Evolutionary conservation across 805 yeast species (phyloP).

Genomic region (Teunomyces barrocoloradensis): DNA sequence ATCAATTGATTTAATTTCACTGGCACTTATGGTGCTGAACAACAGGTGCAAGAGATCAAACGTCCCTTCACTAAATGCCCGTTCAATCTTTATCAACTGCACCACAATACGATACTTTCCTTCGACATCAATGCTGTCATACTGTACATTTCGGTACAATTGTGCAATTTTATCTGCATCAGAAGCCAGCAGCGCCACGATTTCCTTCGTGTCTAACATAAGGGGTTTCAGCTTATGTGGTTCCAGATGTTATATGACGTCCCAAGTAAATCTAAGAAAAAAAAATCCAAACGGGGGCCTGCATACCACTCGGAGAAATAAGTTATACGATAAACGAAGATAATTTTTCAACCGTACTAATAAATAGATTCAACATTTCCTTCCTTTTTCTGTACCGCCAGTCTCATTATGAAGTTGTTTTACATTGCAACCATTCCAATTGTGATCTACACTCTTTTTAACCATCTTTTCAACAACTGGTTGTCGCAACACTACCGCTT

Average conservation of each 20-base stretch:
- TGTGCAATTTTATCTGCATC: neutral
- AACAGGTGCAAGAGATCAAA: neutral
- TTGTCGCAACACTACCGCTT: conserved; percentile 71
- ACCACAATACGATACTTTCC: conserved; percentile 1
- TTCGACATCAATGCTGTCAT: neutral
- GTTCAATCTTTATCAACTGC: neutral
- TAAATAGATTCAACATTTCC: neutral
- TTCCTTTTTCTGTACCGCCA: neutral
- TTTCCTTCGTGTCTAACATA: neutral
- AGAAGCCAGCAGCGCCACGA: neutral
- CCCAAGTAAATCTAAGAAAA: neutral
- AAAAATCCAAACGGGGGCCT: neutral
- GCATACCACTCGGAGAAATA: neutral
- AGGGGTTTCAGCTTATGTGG: neutral
- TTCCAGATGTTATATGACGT: too few relatives aligned
- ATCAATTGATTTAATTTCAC: neutral
- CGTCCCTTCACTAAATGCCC: neutral
- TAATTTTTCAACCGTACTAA: neutral
- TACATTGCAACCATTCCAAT: conserved; percentile 20
- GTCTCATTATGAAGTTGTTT: conserved; percentile 24
- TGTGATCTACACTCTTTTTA: conserved; percentile 30
- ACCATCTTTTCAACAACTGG: conserved; percentile 54
- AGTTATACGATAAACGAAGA: conserved; percentile 2
- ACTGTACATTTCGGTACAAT: neutral
- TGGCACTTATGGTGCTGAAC: neutral